Evolutionary conservation across 2,329 filamentous ascomycete genomes (phyloP), one percentile per base, ranked within the genome.

Genomic region (Magnaporthiopsis rhizophila): DNA sequence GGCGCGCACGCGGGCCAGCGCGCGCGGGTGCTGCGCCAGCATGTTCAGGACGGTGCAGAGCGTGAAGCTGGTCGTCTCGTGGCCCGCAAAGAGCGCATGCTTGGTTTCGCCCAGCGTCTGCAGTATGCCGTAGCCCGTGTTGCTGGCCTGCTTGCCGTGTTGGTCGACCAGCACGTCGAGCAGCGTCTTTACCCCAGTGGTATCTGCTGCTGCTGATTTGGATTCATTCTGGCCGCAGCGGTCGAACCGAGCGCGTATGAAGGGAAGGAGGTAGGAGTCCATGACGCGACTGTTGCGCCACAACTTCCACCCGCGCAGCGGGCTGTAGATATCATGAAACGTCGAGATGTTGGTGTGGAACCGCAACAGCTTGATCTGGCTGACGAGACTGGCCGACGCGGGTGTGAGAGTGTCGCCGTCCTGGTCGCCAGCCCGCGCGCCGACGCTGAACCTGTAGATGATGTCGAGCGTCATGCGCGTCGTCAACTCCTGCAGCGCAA

Each of bases 381-480:
- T 26, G 5, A 64, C 32, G 34, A 64, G 32, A 13, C 62, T 45
- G 11, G 24, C 4, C 15, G 62, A 64, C 26, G 59, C 34, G 36
- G 58, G 56, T 26, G 34, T 64, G 24, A 59, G 18, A 4, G 18
- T 6, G 34, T 1, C 7, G 57, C 45, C 18, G 36, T 64, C 45
- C 28, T 64, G 62, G n/a, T 64, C 62, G 57, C 58, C 32, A 2
- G 59, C 30, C 12, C 57, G 57, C 7, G 64, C 65, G 61, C 30
- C 64, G 71, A 78, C 66, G 3, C 74, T 70, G 18, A 75, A 72
- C n/a, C 74, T 71, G 21, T 69, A 69, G 59, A 78, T 80, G 34
- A 79, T 70, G 60, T 80, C 77, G 11, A 79, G 74, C 0, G 78
- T 75, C 21, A 80, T 66, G 62, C 76, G 75, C 7, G 72, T 75